Evolutionary conservation across 805 yeast genomes (phyloP).

Genomic region (Saccharomyces paradoxus): DNA sequence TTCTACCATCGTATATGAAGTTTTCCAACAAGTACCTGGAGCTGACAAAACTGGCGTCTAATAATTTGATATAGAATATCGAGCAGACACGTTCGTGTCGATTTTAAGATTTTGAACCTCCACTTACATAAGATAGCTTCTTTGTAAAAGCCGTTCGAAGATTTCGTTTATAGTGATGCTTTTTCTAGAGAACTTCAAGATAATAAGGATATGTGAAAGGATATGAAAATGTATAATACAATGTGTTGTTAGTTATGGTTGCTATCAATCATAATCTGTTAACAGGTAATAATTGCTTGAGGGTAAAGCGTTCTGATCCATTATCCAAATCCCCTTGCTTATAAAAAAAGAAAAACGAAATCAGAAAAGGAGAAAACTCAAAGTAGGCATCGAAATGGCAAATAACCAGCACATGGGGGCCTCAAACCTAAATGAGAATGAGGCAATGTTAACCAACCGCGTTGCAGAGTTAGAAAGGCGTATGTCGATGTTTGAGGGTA

Average conservation of each 20-base stretch:
- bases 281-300: neutral
- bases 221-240: neutral
- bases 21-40: neutral
- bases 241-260: neutral
- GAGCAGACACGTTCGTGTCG: neutral
- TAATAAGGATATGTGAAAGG: neutral
- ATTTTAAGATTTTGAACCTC: neutral
- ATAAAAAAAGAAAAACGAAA: neutral
- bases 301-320: neutral
- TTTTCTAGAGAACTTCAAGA: neutral
- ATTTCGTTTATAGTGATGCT: neutral
- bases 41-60: neutral
- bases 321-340: neutral
- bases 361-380: neutral
- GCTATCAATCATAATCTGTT: neutral
- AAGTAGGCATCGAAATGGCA: neutral
- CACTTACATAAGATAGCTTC: neutral
- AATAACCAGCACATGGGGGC: neutral
- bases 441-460: constrained; percentile 11
- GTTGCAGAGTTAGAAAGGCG: constrained; percentile 25
- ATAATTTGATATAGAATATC: neutral
- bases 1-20: neutral
- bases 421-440: constrained; percentile 6
- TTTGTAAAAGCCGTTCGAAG: neutral
- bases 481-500: constrained; percentile 23